Conservation (phyloP, 371 early-diverging fungal species). For the Thermomucor indicae-seudaticae region DNA sequence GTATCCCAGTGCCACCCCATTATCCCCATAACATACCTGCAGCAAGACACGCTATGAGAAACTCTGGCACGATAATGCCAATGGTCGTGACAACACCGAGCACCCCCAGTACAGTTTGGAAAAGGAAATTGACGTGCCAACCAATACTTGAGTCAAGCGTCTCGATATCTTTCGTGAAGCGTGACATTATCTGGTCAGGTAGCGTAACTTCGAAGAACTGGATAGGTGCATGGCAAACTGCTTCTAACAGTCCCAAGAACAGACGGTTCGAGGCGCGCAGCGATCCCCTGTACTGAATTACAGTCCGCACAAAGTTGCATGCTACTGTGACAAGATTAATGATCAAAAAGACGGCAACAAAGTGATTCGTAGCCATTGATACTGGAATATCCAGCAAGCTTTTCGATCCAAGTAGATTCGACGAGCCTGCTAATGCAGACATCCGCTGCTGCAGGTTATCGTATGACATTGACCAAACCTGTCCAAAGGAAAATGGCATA, state of each 20-base stretch:
- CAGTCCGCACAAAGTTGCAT: conserved; percentile 46
- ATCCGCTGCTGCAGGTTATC: not conserved
- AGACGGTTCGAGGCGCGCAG: conserved; percentile 60
- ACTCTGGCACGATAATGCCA: conserved; percentile 58
- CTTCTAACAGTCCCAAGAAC: conserved; percentile 52
- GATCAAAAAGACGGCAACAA: conserved; percentile 28
- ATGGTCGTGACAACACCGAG: conserved; percentile 69
- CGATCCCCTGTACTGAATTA: conserved; percentile 56
- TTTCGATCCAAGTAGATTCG: no score
- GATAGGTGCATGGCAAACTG: conserved; percentile 66
- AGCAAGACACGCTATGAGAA: conserved; percentile 37
- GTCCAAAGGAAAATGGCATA: not conserved
- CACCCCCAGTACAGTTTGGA: conserved; percentile 59
- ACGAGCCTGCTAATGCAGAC: no score
- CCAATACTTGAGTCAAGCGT: conserved; percentile 71
- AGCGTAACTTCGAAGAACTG: conserved; percentile 89
- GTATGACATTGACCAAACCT: conserved; percentile 39
- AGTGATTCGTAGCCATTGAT: conserved; percentile 17
- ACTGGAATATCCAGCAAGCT: not conserved
- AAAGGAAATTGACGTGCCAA: conserved; percentile 63
- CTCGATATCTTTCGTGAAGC: conserved; percentile 87
- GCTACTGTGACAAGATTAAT: conserved; percentile 26
- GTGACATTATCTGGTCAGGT: conserved; percentile 81
- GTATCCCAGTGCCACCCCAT: not conserved
- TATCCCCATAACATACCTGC: conserved; percentile 18